Evolutionary conservation across 345 rosid species (phyloP).

Genomic region (Boechera divaricarpa): DNA sequence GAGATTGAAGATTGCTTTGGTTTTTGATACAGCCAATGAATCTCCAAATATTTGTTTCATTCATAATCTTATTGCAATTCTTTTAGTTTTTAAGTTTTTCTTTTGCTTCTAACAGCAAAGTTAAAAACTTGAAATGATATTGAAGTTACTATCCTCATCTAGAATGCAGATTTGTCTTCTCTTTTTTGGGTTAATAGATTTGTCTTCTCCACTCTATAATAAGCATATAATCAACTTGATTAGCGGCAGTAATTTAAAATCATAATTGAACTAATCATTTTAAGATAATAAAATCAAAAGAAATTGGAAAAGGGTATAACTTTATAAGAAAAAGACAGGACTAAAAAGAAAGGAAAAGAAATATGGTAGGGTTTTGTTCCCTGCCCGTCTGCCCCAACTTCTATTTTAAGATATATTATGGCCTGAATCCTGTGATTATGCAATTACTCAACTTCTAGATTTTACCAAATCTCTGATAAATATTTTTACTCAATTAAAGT

Average conservation of each 20-base stretch:
- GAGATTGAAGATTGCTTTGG: conserved; percentile 16
- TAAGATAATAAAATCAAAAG: not conserved
- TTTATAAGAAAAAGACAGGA: conserved; percentile 31
- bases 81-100: not conserved
- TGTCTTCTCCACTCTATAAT: not conserved
- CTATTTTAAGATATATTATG: conserved; percentile 19
- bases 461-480: not conserved
- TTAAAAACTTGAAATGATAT: not conserved
- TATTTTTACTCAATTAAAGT: not conserved
- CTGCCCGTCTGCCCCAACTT: conserved; percentile 30
- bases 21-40: conserved; percentile 13
- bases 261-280: not conserved
- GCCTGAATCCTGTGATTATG: conserved; percentile 1
- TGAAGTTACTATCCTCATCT: conserved; percentile 28
- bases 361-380: conserved; percentile 31
- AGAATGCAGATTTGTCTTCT: conserved; percentile 6
- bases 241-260: conserved; percentile 16
- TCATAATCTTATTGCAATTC: conserved; percentile 15
- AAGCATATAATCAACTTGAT: conserved; percentile 20
- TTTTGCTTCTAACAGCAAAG: not conserved
- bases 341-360: conserved; percentile 7
- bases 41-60: conserved; percentile 18
- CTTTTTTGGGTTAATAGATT: no score
- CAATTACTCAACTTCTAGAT: conserved; percentile 28
- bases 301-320: conserved; percentile 13